Conservation (phyloP, 1,284 basidiomycete genomes). For the Pyrrhoderma lamaoense region DNA sequence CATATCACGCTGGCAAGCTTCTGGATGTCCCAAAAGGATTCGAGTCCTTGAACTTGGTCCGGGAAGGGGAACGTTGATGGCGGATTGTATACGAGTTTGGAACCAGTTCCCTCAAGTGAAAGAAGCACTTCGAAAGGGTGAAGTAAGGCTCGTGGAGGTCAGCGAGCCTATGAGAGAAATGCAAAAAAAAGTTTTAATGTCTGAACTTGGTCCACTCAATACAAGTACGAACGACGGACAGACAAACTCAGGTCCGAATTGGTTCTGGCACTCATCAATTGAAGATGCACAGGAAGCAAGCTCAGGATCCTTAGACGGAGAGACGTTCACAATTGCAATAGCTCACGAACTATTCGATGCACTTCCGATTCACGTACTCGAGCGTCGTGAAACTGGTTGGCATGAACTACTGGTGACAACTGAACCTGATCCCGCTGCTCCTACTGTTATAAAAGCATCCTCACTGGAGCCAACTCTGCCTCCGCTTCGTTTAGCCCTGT, state of each 20-base stretch:
- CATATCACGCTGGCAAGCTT: constrained; percentile 68
- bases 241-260: constrained; percentile 27
- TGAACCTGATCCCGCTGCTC: constrained; percentile 26
- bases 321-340: constrained; percentile 77
- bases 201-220: constrained; percentile 13
- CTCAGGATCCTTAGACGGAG: constrained; percentile 27
- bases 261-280: constrained; percentile 71
- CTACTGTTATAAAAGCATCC: constrained; percentile 21
- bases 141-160: constrained; percentile 76
- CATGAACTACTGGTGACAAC: constrained; percentile 77
- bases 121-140: constrained; percentile 31
- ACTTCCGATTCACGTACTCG: constrained; percentile 84
- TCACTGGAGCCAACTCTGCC: neutral
- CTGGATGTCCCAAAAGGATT: constrained; percentile 45
- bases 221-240: neutral
- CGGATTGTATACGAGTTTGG: constrained; percentile 82
- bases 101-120: constrained; percentile 37
- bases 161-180: constrained; percentile 59
- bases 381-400: constrained; percentile 72
- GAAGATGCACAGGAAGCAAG: constrained; percentile 47
- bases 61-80: constrained; percentile 87
- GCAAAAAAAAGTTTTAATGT: constrained; percentile 54
- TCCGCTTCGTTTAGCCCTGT: constrained; percentile 58
- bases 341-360: constrained; percentile 99
- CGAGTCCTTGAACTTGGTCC: constrained; percentile 91